Percentiles rank a stretch among this genome's conserved stretches.
These are phyloP conservation scores for Colletotrichum horii DNA, from an alignment of 2,329 filamentous ascomycete genomes.

Conservation along the genomic window DNA sequence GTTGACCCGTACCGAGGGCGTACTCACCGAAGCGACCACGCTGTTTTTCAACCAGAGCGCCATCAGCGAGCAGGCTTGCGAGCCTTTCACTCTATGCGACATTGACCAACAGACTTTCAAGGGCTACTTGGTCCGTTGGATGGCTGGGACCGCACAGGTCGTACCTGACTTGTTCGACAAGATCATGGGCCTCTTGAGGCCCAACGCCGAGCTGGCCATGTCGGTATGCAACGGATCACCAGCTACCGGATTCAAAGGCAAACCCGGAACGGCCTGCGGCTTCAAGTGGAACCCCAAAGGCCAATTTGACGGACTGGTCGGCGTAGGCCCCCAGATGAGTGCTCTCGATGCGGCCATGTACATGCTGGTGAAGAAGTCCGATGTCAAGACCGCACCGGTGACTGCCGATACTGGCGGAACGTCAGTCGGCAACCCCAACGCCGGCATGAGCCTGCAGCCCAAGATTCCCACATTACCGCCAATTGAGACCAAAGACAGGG, in stretches of 20 bases:
- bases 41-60: slow-evolving; percentile 64
- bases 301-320: slow-evolving; percentile 62
- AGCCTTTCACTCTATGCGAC: slow-evolving; percentile 65
- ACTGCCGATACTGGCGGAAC: slow-evolving; percentile 65
- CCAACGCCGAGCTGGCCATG: slow-evolving; percentile 58
- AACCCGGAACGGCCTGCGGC: slow-evolving; percentile 68
- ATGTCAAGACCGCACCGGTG: slow-evolving; percentile 42
- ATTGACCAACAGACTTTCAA: slow-evolving; percentile 78
- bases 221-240: slow-evolving; percentile 54
- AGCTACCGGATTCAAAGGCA: slow-evolving; percentile 51
- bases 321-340: slow-evolving; percentile 75
- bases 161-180: slow-evolving; percentile 55
- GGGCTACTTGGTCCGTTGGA: slow-evolving; percentile 74
- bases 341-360: slow-evolving; percentile 69
- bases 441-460: slow-evolving; percentile 37
- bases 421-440: slow-evolving; percentile 54
- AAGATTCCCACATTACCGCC: slow-evolving; percentile 34
- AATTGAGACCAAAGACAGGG: slow-evolving; percentile 56
- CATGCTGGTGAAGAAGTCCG: slow-evolving; percentile 51
- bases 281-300: slow-evolving; percentile 63
- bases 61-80: slow-evolving; percentile 72
- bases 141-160: slow-evolving; percentile 59
- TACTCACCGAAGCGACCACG: slow-evolving; percentile 54
- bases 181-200: slow-evolving; percentile 56
- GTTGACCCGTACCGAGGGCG: slow-evolving; percentile 62